Conservation (phyloP, 2,329 filamentous ascomycete species). For the Calonectria pseudoturangicola region DNA sequence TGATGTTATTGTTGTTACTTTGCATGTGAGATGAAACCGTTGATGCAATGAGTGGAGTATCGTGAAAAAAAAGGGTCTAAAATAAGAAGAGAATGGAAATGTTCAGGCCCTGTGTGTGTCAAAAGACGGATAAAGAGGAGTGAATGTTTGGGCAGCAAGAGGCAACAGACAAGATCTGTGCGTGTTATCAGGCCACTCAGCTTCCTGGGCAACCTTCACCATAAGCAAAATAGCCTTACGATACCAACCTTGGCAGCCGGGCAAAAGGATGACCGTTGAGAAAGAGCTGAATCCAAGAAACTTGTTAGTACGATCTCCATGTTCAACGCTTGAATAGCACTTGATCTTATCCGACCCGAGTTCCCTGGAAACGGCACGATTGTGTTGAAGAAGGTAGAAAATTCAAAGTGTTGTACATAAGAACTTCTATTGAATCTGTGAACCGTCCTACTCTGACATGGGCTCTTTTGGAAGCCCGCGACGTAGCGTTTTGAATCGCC, state of each 20-base stretch:
- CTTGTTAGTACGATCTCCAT: constrained; percentile 41
- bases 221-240: constrained; percentile 34
- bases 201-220: neutral
- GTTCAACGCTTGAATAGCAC: constrained; percentile 39
- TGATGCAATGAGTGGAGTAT: neutral
- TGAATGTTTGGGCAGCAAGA: neutral
- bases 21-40: constrained; percentile 12
- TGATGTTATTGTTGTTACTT: constrained; percentile 11
- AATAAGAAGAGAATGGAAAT: neutral
- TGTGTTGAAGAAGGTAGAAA: constrained; percentile 32
- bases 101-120: neutral
- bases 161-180: constrained; percentile 20
- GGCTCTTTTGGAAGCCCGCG: constrained; percentile 50
- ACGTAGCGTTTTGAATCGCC: constrained; percentile 45
- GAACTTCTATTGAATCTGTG: constrained; percentile 56
- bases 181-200: neutral
- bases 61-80: too few relatives aligned
- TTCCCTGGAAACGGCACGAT: neutral
- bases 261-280: constrained; percentile 45
- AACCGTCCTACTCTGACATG: constrained; percentile 54
- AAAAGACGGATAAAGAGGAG: neutral
- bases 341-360: constrained; percentile 29
- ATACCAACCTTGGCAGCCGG: constrained; percentile 50
- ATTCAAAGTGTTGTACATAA: constrained; percentile 59
- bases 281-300: constrained; percentile 44